Percentiles rank a stretch among this genome's conserved stretches.
phyloP scores from a whole-genome alignment of 345 rosid genomes.

The Hevea brasiliensis region DNA sequence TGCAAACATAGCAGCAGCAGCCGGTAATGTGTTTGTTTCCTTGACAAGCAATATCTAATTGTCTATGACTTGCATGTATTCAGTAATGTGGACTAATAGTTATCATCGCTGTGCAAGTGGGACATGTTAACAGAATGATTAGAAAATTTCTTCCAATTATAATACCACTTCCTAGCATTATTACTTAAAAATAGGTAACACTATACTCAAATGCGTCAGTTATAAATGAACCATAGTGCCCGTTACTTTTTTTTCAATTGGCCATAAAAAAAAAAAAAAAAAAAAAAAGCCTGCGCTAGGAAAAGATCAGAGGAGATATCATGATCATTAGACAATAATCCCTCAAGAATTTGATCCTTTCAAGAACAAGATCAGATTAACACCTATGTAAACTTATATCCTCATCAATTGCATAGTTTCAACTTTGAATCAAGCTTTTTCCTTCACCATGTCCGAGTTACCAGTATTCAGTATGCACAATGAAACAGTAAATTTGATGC shows the following conservation, averaged over 20 bases:
- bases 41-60: not conserved
- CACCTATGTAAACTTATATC: too few relatives aligned
- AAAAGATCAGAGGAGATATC: not conserved
- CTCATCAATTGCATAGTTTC: not conserved
- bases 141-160: too few relatives aligned
- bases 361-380: not conserved
- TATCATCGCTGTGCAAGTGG: not conserved
- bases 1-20: constrained; percentile 34
- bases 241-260: not conserved
- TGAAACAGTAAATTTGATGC: not conserved
- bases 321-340: not conserved
- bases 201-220: not conserved
- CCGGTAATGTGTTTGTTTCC: not conserved
- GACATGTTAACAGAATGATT: not conserved
- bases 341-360: not conserved
- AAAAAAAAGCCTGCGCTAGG: not conserved
- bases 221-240: too few relatives aligned
- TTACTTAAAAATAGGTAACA: not conserved
- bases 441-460: too few relatives aligned
- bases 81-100: too few relatives aligned
- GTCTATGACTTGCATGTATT: not conserved
- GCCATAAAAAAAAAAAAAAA: not conserved
- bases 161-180: not conserved
- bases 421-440: not conserved
- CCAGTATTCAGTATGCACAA: not conserved